Conservation (phyloP, 768 basidiomycete genomes). For the Naganishia onofrii region DNA sequence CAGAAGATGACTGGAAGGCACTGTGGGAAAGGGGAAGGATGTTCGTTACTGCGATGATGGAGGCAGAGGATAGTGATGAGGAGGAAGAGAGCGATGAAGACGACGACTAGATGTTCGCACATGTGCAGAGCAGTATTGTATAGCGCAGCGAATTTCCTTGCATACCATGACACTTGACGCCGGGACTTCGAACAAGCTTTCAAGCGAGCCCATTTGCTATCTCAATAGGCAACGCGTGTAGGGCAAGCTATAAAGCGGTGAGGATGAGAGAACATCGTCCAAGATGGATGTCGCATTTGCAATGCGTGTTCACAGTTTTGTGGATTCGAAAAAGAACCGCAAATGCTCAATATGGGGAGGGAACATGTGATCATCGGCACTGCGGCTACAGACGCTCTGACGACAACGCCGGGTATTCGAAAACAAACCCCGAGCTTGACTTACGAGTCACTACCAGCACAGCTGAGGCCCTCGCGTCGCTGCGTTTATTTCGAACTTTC, state of each 20-base stretch:
- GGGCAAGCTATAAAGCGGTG: neutral
- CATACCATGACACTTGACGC: neutral
- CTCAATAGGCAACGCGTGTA: too few species aligned
- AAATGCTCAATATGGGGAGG: neutral
- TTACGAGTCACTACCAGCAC: neutral
- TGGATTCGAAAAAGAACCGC: neutral
- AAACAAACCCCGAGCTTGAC: neutral
- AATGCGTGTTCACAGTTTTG: neutral
- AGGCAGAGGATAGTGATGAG: slow-evolving; percentile 60
- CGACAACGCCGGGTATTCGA: slow-evolving; percentile 20
- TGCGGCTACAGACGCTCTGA: slow-evolving; percentile 19
- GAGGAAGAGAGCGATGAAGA: slow-evolving; percentile 29
- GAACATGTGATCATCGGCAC: slow-evolving; percentile 14
- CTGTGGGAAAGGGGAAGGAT: slow-evolving; percentile 57
- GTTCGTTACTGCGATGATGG: slow-evolving; percentile 78
- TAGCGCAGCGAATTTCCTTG: neutral
- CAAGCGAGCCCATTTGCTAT: too few species aligned
- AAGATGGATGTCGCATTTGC: too few species aligned
- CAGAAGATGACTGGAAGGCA: slow-evolving; percentile 58
- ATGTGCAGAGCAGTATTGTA: slow-evolving; percentile 10
- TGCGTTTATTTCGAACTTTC: neutral
- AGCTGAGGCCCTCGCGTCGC: neutral
- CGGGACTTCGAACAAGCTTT: neutral
- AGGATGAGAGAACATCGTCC: too few species aligned
- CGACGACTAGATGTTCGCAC: slow-evolving; percentile 1